These are phyloP conservation scores for Cladophialophora chaetospira DNA, from an alignment of 2,329 filamentous ascomycete genomes.

Conservation along the genomic window DNA sequence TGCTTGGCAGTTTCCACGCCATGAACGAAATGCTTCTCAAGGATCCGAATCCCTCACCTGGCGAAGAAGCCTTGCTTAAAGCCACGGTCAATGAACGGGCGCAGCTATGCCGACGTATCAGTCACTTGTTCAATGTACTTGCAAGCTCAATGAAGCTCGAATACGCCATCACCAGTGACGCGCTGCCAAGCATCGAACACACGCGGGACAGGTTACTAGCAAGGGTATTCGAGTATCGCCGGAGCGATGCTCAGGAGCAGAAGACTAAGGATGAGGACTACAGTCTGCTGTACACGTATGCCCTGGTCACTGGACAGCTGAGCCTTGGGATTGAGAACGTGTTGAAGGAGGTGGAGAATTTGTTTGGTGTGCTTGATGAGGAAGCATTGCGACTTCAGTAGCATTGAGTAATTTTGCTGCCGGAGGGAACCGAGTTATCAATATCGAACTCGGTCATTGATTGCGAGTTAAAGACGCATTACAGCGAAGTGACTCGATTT, in stretches of 20 bases:
- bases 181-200: conserved; percentile 78
- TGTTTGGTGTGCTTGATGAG: conserved; percentile 65
- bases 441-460: too few relatives aligned
- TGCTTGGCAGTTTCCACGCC: conserved; percentile 91
- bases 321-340: conserved; percentile 58
- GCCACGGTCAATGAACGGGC: conserved; percentile 78
- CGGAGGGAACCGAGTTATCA: too few relatives aligned
- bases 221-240: conserved; percentile 84
- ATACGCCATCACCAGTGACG: conserved; percentile 81
- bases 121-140: conserved; percentile 81
- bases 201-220: conserved; percentile 80
- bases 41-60: conserved; percentile 71
- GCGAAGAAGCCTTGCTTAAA: conserved; percentile 76
- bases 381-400: conserved; percentile 60
- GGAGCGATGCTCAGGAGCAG: conserved; percentile 59
- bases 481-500: too few relatives aligned
- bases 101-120: conserved; percentile 83
- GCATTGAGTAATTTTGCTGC: conserved; percentile 20
- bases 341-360: conserved; percentile 57
- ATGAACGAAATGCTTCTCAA: conserved; percentile 93
- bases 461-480: too few relatives aligned
- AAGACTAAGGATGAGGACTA: conserved; percentile 66
- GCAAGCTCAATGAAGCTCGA: conserved; percentile 92
- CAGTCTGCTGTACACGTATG: conserved; percentile 88
- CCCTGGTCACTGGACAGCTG: conserved; percentile 63